Base-by-base conservation (phyloP, 345 rosid species). In the Moricandia arvensis region DNA sequence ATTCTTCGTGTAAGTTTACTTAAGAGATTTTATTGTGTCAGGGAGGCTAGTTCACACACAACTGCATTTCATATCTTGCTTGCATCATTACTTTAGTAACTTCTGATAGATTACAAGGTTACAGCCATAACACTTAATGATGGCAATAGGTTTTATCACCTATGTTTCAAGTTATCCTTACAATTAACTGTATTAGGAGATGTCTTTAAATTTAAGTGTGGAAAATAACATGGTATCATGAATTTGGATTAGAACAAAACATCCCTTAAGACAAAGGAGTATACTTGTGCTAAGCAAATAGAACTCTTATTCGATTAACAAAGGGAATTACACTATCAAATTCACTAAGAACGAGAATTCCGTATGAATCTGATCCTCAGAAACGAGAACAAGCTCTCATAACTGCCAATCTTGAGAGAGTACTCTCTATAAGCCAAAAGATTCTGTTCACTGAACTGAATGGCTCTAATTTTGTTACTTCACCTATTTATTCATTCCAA, bases 1-100 rank as follows among this genome's bases (percentile, higher is more conserved):
- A 88, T 91, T 76, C 92, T 94, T 87, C 97, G 89, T 93, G 97
- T 91, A 74, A 74, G 1, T 57, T 49, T 30, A 59, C 38, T 21
- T 29, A 59, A 27, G 63, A 29, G 31, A 29, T 29, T 29, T 29
- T 29, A 3, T 29, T 29, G 31, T 29, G 3, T 29, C 4, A 2
- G 31, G 31, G 31, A 29, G 31, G 31, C 31, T 29, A 29, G 31
- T 29, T 29, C 63, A n/a, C 64, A 13, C 31, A 13, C 6, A 24
- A 64, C 34, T 49, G 26, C 17, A 21, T 21, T 34, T 16, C 0
- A 1, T n/a, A 53, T 29, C 41, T 51, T 73, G 41, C 70, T 63
- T 63, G 59, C 9, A 8, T 41, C 24, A 21, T 21, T 33, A 17
- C 58, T 73, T 37, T 4, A 26, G 33, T 2, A 4, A 21, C 4